phyloP scores from a whole-genome alignment of 345 rosid genomes.

The Camelina sativa region DNA sequence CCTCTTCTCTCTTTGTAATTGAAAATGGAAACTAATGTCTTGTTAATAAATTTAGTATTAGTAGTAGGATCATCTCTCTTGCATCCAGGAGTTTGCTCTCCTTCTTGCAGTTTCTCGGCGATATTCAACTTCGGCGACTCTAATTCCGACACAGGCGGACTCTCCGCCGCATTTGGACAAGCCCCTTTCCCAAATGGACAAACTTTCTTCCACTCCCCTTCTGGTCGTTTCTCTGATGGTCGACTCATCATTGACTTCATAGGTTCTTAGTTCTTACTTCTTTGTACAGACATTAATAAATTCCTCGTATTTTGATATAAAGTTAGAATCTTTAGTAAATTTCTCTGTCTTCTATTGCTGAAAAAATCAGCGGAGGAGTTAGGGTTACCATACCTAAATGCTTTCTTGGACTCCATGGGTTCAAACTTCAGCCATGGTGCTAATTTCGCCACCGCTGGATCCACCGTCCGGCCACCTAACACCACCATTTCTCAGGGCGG shows the following conservation, averaged over 20 bases:
- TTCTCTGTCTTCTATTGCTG: background rate
- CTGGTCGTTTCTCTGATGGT: conserved; percentile 74
- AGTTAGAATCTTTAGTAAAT: background rate
- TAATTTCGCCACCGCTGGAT: conserved; percentile 82
- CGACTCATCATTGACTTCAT: conserved; percentile 71
- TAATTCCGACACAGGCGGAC: conserved; percentile 59
- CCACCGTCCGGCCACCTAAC: conserved; percentile 68
- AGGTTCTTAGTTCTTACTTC: conserved; percentile 45
- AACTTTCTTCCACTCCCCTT: conserved; percentile 61
- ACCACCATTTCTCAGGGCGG: conserved; percentile 63
- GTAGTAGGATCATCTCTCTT: conserved; percentile 22
- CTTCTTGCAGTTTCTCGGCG: conserved; percentile 32
- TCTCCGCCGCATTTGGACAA: conserved; percentile 67
- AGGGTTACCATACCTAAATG: conserved; percentile 59
- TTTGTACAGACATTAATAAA: background rate
- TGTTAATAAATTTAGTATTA: conserved; percentile 2
- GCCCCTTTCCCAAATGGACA: conserved; percentile 60
- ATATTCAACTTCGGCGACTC: conserved; percentile 58
- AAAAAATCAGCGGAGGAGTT: conserved; percentile 52
- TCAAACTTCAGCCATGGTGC: conserved; percentile 84
- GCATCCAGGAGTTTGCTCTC: conserved; percentile 19
- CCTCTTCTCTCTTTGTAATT: background rate
- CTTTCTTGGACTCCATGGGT: conserved; percentile 66
- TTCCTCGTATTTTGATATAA: background rate
- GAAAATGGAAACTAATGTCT: conserved; percentile 22